phyloP scores from a whole-genome alignment of 352 stramenopile genomes.

The Aphanomyces invadans region DNA sequence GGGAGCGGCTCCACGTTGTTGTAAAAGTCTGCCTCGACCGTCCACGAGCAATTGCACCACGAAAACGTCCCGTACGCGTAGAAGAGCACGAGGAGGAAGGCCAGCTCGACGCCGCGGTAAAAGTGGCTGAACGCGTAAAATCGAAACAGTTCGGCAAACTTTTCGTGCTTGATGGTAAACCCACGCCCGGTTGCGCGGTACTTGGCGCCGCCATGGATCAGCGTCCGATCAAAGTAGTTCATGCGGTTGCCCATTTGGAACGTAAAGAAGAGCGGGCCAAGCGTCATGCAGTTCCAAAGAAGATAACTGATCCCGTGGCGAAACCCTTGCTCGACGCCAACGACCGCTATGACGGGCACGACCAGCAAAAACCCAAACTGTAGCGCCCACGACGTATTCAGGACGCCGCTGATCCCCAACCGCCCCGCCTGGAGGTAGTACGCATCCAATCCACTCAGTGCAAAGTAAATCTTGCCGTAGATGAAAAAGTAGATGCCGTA shows the following conservation, averaged over 20 bases:
- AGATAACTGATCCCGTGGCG: conserved; percentile 87
- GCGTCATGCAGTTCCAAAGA: conserved; percentile 93
- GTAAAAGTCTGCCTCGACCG: conserved; percentile 60
- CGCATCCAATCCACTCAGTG: conserved; percentile 87
- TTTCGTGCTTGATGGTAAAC: conserved; percentile 98
- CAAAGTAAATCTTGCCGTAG: conserved; percentile 95
- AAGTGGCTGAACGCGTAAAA: conserved; percentile 98
- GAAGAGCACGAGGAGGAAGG: conserved; percentile 72
- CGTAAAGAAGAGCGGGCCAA: conserved; percentile 97
- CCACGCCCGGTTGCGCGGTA: conserved; percentile 97
- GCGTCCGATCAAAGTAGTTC: conserved; percentile 97
- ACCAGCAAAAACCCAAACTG: conserved; percentile 95
- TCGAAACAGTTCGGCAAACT: conserved; percentile 95
- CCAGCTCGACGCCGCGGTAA: conserved; percentile 94
- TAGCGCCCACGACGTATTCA: conserved; percentile 95
- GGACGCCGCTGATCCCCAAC: conserved; percentile 90
- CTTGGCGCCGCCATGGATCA: conserved; percentile 96
- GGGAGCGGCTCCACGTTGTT: conserved; percentile 61
- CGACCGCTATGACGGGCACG: conserved; percentile 93
- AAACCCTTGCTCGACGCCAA: conserved; percentile 96
- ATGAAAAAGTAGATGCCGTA: conserved; percentile 97
- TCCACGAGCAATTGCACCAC: conserved; percentile 85
- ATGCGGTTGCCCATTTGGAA: conserved; percentile 99
- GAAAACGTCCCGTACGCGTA: conserved; percentile 92
- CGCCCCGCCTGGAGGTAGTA: conserved; percentile 87